These are phyloP conservation scores for Galium porrigens DNA, from an alignment of 305 asterid genomes.

Conservation along the genomic window DNA sequence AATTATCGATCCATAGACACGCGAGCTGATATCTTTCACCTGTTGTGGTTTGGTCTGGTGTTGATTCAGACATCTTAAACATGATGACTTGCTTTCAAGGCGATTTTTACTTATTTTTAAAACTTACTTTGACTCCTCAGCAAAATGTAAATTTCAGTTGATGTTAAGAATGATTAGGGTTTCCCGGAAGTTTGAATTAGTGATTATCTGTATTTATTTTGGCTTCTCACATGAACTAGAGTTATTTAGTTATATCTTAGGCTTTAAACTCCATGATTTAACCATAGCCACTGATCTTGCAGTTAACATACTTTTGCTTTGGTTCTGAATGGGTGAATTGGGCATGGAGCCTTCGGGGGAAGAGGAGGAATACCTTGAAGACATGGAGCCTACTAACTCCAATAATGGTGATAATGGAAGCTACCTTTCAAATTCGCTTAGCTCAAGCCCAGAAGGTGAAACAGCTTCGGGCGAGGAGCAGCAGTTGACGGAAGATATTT, in stretches of 20 bases:
- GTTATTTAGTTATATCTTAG: not conserved
- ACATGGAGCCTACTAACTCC: conserved; percentile 12
- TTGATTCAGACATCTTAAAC: not conserved
- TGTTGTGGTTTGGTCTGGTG: not conserved
- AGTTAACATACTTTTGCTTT: not conserved
- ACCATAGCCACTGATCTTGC: conserved; percentile 1
- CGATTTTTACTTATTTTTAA: not conserved
- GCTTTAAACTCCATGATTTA: not conserved
- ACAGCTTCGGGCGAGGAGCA: conserved; percentile 27
- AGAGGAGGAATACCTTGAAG: conserved; percentile 19
- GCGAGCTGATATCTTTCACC: not conserved
- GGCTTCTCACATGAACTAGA: not conserved
- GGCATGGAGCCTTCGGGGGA: conserved; percentile 20
- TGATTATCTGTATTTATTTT: not conserved
- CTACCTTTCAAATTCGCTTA: conserved; percentile 17
- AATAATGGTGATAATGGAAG: conserved; percentile 21
- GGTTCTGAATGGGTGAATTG: conserved; percentile 15
- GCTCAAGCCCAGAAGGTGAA: conserved; percentile 21
- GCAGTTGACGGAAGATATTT: conserved; percentile 9
- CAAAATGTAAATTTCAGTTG: not conserved
- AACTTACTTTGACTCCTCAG: not conserved
- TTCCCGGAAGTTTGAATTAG: not conserved
- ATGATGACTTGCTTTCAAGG: not conserved
- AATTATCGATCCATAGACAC: not conserved
- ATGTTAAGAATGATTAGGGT: not conserved